A percentile compares a stretch with the other conserved stretches of the same genome.
Evolutionary conservation across 352 stramenopile species (phyloP).

Genomic region (Phytophthora pisi): DNA sequence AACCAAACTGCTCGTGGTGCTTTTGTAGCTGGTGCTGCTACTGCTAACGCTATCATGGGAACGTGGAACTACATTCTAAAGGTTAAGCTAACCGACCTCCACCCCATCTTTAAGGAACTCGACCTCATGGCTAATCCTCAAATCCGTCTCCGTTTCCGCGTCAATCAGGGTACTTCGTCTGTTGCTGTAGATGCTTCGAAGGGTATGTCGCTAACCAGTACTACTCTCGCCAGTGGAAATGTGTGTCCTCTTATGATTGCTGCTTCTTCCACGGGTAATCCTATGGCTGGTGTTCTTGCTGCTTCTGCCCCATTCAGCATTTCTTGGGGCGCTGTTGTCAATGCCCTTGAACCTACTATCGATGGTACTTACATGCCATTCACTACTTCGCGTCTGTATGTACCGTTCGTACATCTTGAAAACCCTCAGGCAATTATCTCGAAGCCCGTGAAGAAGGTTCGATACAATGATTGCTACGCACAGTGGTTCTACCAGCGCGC

Average conservation of each 20-base stretch:
- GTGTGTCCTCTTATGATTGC: constrained; percentile 9
- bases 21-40: background rate
- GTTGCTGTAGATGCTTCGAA: background rate
- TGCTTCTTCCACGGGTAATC: too few species aligned
- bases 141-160: background rate
- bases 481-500: background rate
- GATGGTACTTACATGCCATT: background rate
- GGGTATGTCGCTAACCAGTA: constrained; percentile 4
- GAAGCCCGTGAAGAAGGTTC: background rate
- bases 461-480: background rate
- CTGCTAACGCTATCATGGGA: constrained; percentile 4
- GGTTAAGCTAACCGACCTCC: background rate
- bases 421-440: background rate
- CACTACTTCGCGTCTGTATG: background rate
- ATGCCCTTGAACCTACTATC: background rate
- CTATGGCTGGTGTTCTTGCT: too few species aligned
- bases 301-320: background rate
- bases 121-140: constrained; percentile 9
- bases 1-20: background rate
- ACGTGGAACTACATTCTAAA: constrained; percentile 18
- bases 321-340: background rate
- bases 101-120: constrained; percentile 8
- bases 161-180: constrained; percentile 6
- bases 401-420: background rate
- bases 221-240: constrained; percentile 4